Percentiles rank a stretch among this genome's conserved stretches.
phyloP scores from a whole-genome alignment of 176 grass and related monocot species.

The Zea luxurians region DNA sequence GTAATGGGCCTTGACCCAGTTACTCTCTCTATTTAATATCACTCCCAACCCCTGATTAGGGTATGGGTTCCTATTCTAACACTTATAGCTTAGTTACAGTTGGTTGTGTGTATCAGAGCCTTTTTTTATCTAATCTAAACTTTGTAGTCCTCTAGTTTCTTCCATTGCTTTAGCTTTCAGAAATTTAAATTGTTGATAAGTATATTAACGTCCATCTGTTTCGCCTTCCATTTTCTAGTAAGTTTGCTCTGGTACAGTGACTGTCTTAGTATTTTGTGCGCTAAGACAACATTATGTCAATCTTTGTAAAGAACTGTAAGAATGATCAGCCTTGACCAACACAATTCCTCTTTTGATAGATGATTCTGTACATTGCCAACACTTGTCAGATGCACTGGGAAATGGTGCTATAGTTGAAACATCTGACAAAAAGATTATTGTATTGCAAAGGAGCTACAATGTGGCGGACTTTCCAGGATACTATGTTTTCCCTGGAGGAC shows the following conservation, averaged over 20 bases:
- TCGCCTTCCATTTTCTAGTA: neutral
- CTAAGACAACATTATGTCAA: neutral
- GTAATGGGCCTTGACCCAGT: too few species aligned
- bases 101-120: neutral
- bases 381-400: conserved; percentile 77
- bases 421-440: conserved; percentile 75
- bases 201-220: neutral
- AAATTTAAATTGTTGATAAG: conserved; percentile 13
- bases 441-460: conserved; percentile 89
- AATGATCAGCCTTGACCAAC: conserved; percentile 29
- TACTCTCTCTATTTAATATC: too few species aligned
- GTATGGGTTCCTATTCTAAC: too few species aligned
- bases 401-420: conserved; percentile 94
- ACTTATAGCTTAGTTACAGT: neutral
- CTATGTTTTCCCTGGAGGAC: conserved; percentile 93
- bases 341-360: conserved; percentile 44
- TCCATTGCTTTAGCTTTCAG: neutral
- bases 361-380: conserved; percentile 67
- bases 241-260: neutral
- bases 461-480: conserved; percentile 88
- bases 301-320: conserved; percentile 23
- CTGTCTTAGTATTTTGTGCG: neutral
- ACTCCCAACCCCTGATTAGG: too few species aligned
- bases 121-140: neutral
- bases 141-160: neutral